A percentile compares a stretch with the other conserved stretches of the same genome.
Conservation (phyloP, 2,329 filamentous ascomycete genomes). For the Talaromyces piceae region DNA sequence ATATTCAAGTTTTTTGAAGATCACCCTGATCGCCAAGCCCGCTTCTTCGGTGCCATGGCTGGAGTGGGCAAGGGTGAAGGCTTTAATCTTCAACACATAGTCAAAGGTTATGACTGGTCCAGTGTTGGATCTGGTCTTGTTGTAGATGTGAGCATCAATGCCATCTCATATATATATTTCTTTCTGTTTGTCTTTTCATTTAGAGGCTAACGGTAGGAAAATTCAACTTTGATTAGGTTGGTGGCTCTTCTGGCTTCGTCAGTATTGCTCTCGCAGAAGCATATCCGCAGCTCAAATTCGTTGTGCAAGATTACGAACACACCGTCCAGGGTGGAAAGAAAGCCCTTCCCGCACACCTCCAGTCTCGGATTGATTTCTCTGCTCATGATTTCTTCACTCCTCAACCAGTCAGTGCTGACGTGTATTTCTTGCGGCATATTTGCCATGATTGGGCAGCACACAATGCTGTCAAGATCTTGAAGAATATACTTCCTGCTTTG, state of each 20-base stretch:
- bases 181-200: not conserved
- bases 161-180: not conserved
- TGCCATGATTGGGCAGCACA: constrained; percentile 5
- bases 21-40: not conserved
- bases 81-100: not conserved
- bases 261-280: constrained; percentile 21
- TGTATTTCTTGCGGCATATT: constrained; percentile 1
- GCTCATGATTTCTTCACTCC: constrained; percentile 8
- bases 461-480: constrained; percentile 5
- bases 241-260: constrained; percentile 11
- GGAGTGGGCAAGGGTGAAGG: not conserved
- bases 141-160: constrained; percentile 9
- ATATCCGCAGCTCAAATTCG: constrained; percentile 15
- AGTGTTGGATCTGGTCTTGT: constrained; percentile 4
- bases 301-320: constrained; percentile 15
- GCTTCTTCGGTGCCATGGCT: constrained; percentile 5
- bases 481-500: constrained; percentile 1
- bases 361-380: constrained; percentile 20
- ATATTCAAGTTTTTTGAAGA: not conserved
- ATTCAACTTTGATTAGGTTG: constrained; percentile 8
- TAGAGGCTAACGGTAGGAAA: no score
- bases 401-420: constrained; percentile 2
- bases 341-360: constrained; percentile 23
- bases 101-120: constrained; percentile 8
- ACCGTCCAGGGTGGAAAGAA: constrained; percentile 26